phyloP scores from a whole-genome alignment of 2,329 filamentous ascomycete genomes.

The Diaporthe aspalathi region DNA sequence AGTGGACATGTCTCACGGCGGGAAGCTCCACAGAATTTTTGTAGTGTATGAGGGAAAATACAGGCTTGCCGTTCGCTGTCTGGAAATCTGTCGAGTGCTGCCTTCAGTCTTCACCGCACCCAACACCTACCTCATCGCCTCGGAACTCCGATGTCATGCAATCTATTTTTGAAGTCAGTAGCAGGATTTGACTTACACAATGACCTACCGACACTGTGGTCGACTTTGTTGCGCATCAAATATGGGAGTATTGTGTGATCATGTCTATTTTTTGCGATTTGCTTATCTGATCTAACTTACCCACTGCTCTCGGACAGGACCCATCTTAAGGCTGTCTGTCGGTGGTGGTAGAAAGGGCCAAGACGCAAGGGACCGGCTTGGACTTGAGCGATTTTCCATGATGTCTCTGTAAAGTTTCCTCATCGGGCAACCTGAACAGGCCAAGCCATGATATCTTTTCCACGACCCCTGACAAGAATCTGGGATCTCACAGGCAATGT shows the following conservation, averaged over 20 bases:
- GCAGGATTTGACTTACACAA: not conserved
- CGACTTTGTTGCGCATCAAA: not conserved
- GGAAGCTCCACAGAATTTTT: not conserved
- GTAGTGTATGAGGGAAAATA: not conserved
- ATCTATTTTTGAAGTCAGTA: not conserved
- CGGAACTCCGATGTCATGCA: not conserved
- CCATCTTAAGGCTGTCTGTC: too few relatives aligned
- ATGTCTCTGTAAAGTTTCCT: not conserved
- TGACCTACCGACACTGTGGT: too few relatives aligned
- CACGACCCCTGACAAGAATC: not conserved
- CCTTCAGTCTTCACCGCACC: not conserved
- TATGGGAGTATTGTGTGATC: not conserved
- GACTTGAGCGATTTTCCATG: slow-evolving; percentile 11
- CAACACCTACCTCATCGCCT: not conserved
- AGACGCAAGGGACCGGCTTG: not conserved
- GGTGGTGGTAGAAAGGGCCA: not conserved
- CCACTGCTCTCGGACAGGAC: not conserved
- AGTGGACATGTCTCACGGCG: not conserved
- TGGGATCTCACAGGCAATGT: not conserved
- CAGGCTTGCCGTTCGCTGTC: not conserved
- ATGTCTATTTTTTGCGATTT: too few relatives aligned
- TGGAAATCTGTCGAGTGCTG: not conserved
- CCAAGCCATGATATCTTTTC: not conserved
- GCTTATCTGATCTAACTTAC: not conserved
- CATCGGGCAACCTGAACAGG: not conserved